A percentile compares a stretch with the other conserved stretches of the same genome.
Evolutionary conservation across 192 early-diverging fungal genomes (phyloP).

Genomic region (Irineochytrium annulatum): DNA sequence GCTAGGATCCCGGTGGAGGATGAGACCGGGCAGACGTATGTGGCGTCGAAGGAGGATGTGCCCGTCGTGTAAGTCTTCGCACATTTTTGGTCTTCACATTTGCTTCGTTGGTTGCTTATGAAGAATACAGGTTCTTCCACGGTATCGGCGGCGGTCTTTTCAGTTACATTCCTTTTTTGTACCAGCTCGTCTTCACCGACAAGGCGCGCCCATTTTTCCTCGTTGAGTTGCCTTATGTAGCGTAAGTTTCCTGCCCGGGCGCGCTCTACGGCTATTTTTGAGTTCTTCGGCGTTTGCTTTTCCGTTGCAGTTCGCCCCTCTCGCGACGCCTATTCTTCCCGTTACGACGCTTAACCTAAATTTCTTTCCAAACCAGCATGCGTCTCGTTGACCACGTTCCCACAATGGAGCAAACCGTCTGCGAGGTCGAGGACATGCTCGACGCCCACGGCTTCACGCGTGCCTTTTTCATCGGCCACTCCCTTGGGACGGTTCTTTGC

Average conservation of each 20-base stretch:
- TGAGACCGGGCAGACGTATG: not conserved
- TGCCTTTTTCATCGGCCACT: constrained; percentile 66
- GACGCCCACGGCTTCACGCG: constrained; percentile 40
- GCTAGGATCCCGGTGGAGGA: not conserved
- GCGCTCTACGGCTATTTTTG: not conserved
- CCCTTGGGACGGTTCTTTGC: constrained; percentile 57
- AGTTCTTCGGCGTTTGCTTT: not conserved
- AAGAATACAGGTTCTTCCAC: constrained; percentile 28
- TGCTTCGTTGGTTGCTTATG: no score
- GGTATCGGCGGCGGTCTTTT: constrained; percentile 25
- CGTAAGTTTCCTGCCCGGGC: not conserved
- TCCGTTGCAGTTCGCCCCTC: no score
- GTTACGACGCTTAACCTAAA: constrained; percentile 12
- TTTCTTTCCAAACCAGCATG: constrained; percentile 61
- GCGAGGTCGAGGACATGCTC: constrained; percentile 54
- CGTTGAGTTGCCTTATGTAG: constrained; percentile 21
- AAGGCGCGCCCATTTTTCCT: constrained; percentile 16
- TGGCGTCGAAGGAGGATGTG: no score
- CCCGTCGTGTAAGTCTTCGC: no score
- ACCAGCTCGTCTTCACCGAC: not conserved
- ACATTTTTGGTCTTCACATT: no score
- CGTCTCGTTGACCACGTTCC: constrained; percentile 53
- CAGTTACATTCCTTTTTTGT: constrained; percentile 17
- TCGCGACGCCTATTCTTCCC: no score
- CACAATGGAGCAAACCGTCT: constrained; percentile 48